phyloP scores from a whole-genome alignment of 2,329 filamentous ascomycete genomes.

The Trichoderma aggressivum region DNA sequence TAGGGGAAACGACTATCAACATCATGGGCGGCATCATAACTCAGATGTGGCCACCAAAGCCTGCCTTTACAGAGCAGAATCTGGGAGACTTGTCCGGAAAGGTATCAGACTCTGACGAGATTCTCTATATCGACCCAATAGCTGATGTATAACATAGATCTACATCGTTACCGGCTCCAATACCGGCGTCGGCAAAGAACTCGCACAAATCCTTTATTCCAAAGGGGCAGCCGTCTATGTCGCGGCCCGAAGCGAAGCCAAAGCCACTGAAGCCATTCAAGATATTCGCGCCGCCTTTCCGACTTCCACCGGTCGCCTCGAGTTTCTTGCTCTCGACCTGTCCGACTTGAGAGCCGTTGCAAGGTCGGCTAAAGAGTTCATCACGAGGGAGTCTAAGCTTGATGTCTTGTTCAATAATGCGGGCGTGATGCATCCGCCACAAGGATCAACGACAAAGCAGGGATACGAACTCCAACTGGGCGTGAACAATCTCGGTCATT shows the following conservation, averaged over 20 bases:
- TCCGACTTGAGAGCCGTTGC: conserved; percentile 32
- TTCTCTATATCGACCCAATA: accelerated
- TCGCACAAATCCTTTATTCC: conserved; percentile 50
- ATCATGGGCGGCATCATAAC: not conserved
- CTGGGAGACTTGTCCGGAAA: conserved; percentile 48
- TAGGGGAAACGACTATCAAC: too few relatives aligned
- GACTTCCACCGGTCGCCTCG: conserved; percentile 22
- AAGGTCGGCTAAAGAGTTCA: conserved; percentile 26
- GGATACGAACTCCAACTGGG: conserved; percentile 40
- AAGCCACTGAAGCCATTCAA: conserved; percentile 42
- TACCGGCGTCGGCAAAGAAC: conserved; percentile 47
- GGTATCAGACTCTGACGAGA: conserved; percentile 43
- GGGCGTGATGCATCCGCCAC: conserved; percentile 38
- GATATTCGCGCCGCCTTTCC: conserved; percentile 25
- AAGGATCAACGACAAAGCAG: conserved; percentile 26
- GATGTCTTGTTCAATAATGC: conserved; percentile 44
- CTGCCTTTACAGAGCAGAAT: conserved; percentile 48
- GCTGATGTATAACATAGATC: conserved; percentile 31
- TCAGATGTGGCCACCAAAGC: conserved; percentile 15
- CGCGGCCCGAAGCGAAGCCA: conserved; percentile 45
- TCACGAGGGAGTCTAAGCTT: conserved; percentile 26
- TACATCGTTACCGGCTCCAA: conserved; percentile 47
- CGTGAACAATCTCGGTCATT: conserved; percentile 40
- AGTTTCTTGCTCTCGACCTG: conserved; percentile 42
- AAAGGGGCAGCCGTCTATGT: conserved; percentile 53